Conservation (phyloP, 2,329 filamentous ascomycete species). For the Orbilia brochopaga region DNA sequence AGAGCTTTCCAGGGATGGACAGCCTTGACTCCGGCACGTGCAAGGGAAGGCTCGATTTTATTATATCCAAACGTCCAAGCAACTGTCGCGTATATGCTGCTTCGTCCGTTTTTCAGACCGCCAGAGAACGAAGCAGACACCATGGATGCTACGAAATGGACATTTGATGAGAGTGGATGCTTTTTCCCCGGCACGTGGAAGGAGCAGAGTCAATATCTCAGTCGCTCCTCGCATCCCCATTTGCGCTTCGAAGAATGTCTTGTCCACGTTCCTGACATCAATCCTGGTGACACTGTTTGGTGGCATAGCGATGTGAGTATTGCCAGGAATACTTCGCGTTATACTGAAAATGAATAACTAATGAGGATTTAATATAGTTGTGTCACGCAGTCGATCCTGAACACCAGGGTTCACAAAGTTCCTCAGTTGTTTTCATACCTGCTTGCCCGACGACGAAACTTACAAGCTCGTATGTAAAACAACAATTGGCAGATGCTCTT, state of each 20-base stretch:
- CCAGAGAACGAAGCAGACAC: conserved; percentile 52
- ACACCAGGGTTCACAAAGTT: conserved; percentile 56
- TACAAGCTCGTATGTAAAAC: conserved; percentile 55
- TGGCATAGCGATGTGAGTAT: conserved; percentile 59
- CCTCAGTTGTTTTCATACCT: conserved; percentile 58
- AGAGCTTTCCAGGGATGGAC: conserved; percentile 60
- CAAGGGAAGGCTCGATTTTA: conserved; percentile 58
- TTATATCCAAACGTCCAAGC: conserved; percentile 59
- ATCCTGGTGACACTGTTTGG: conserved; percentile 59
- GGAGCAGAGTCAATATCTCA: conserved; percentile 57
- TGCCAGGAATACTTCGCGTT: not conserved
- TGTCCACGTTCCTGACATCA: conserved; percentile 58
- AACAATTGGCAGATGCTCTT: conserved; percentile 55
- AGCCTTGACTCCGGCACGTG: conserved; percentile 57
- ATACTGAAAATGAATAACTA: not conserved
- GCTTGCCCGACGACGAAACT: conserved; percentile 57
- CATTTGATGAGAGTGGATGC: conserved; percentile 34
- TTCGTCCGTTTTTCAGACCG: conserved; percentile 60
- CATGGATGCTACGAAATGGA: conserved; percentile 46
- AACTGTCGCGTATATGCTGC: conserved; percentile 59
- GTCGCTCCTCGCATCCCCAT: conserved; percentile 58
- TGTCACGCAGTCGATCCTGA: conserved; percentile 59
- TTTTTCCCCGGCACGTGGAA: conserved; percentile 59
- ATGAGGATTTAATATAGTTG: conserved; percentile 51
- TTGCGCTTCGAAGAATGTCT: conserved; percentile 58